Evolutionary conservation across 192 early-diverging fungal species (phyloP).

Genomic region (Podila verticillata): DNA sequence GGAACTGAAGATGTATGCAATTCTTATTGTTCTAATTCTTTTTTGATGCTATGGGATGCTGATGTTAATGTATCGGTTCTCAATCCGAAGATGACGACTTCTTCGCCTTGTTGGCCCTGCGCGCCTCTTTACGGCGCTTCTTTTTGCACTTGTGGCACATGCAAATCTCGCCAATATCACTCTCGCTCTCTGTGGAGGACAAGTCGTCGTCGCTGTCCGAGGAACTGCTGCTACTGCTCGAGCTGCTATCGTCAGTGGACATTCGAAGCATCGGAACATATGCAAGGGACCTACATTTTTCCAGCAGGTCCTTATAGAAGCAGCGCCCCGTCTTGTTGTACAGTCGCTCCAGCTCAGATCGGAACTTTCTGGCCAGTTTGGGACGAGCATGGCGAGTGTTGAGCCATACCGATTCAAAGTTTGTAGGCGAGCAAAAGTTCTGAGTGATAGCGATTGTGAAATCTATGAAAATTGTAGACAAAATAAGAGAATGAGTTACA

Average conservation of each 20-base stretch:
- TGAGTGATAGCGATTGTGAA: slow-evolving; percentile 85
- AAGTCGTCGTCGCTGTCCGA: slow-evolving; percentile 42
- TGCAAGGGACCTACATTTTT: slow-evolving; percentile 51
- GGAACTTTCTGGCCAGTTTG: slow-evolving; percentile 60
- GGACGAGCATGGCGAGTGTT: slow-evolving; percentile 66
- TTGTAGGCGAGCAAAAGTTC: slow-evolving; percentile 76
- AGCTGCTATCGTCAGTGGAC: slow-evolving; percentile 57
- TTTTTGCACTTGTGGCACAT: slow-evolving; percentile 69
- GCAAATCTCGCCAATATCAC: slow-evolving; percentile 63
- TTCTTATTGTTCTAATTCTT: too few relatives aligned
- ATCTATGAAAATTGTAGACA: slow-evolving; percentile 48
- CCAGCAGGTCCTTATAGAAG: slow-evolving; percentile 47
- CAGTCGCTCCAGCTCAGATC: slow-evolving; percentile 43
- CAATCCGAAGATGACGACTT: neutral
- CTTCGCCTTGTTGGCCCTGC: slow-evolving; percentile 14
- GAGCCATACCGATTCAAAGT: slow-evolving; percentile 76
- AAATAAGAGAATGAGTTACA: neutral
- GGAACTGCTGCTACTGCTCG: slow-evolving; percentile 47
- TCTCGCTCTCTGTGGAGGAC: slow-evolving; percentile 58
- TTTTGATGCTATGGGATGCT: too few relatives aligned
- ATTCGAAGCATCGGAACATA: slow-evolving; percentile 56
- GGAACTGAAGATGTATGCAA: too few relatives aligned
- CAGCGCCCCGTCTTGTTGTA: slow-evolving; percentile 48
- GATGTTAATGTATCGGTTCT: too few relatives aligned
- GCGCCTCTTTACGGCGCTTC: slow-evolving; percentile 52